Evolutionary conservation across 1,284 basidiomycete species (phyloP).

Genomic region (Sphaerobolus stellatus): DNA sequence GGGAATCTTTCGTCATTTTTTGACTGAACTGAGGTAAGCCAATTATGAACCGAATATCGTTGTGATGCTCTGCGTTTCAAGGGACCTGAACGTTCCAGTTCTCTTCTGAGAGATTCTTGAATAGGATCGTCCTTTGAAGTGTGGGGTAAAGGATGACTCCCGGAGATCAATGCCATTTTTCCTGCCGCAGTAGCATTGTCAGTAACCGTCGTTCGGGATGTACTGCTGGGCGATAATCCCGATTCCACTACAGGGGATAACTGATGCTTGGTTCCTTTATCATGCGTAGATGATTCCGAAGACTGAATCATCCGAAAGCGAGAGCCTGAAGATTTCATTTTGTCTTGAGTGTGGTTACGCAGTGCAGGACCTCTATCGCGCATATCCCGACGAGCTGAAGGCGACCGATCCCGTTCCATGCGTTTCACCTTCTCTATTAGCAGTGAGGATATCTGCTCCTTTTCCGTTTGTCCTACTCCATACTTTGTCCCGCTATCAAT

Average conservation of each 20-base stretch:
- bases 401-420: slow-evolving; percentile 1
- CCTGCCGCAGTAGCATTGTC: slow-evolving; percentile 49
- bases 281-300: too few relatives aligned
- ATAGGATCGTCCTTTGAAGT: too few relatives aligned
- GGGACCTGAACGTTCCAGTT: slow-evolving; percentile 83
- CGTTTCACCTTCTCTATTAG: slow-evolving; percentile 10
- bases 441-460: neutral
- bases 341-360: too few relatives aligned
- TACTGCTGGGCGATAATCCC: too few relatives aligned
- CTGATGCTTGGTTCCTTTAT: too few relatives aligned
- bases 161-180: slow-evolving; percentile 77
- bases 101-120: too few relatives aligned
- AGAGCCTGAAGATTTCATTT: too few relatives aligned
- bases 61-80: slow-evolving; percentile 93
- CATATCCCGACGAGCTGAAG: slow-evolving; percentile 1
- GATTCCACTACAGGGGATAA: too few relatives aligned
- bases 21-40: slow-evolving; percentile 93
- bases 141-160: too few relatives aligned
- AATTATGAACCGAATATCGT: slow-evolving; percentile 93
- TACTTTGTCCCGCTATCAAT: too few relatives aligned
- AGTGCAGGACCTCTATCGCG: neutral
- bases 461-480: slow-evolving; percentile 3
- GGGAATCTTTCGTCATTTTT: slow-evolving; percentile 32
- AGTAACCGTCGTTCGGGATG: too few relatives aligned
- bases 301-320: too few relatives aligned